Evolutionary conservation across 306 rosid genomes (phyloP), one percentile per base, ranked within the genome.

Genomic region (Luffa aegyptiaca): DNA sequence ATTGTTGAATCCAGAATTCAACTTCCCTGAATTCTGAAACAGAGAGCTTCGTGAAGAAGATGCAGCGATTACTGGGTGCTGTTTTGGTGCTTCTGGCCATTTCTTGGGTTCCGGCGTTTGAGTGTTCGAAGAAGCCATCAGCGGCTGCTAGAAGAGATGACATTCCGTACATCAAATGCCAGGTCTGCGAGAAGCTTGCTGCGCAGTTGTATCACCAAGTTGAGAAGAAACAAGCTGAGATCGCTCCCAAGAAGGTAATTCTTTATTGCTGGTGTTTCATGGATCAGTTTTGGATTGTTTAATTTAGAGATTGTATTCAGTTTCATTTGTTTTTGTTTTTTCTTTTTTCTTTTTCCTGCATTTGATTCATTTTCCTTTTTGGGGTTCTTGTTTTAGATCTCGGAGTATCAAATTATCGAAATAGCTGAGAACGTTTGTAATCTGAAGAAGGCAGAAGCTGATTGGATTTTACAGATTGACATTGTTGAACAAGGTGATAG

Each of bases 391-490:
- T 64, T 68, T 31, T 85, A 91, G 98, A 92, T 92, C 90, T 92
- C 97, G 69, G 98, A 95, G 87, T 87, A 85, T 85, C 92, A 92
- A 79, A 90, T 95, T 44, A 95, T 95, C 82, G 97, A 95, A 88
- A 90, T 95, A 76, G 86, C 93, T 52, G 97, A 95, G 96, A 95
- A 91, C 86, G 93, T 90, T 80, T 95, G 97, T 77, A 91, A 91
- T 86, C 86, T 95, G 87, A 95, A 92, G 89, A 95, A 91, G 85
- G 87, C 85, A 0, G 97, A 92, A 86, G 97, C 97, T 17, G 97
- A 95, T 88, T 95, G 98, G 97, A 92, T 95, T 76, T 83, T 95
- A 83, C 85, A 83, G 83, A 91, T 95, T 75, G 98, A 95, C 79
- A 85, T 92, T 49, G 93, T 91, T 52, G 98, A 95, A 81, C 86